Evolutionary conservation across 2,329 filamentous ascomycete species (phyloP), one percentile per base, ranked within the genome.

Genomic region (Trichophyton verrucosum): DNA sequence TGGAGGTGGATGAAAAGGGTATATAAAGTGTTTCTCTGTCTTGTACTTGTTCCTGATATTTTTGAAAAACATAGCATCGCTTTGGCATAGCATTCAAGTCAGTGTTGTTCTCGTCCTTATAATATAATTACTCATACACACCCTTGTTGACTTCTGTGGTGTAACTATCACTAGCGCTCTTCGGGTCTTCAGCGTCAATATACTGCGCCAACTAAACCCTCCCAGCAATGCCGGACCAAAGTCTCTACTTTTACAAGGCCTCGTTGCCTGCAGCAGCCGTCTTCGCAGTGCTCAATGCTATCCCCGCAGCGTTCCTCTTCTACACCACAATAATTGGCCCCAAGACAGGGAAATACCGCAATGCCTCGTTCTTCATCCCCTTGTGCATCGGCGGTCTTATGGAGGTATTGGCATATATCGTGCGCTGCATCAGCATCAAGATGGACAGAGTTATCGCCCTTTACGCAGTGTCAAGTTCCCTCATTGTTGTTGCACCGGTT

Each of bases 401-500:
- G 42, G 76, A 79, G 64, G 74, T 79, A 1, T 72, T 65, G 2
- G 77, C 73, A 2, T 80, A 80, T 64, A 68, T 67, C 20, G 63
- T 73, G 20, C 72, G 76, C 15, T 68, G 70, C 13, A 72, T 73
- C 49, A 77, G 73, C 15, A 67, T 72, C 42, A 70, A 73, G 60
- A 64, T 73, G 38, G 69, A 70, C 22, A 65, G 67, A 5, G 65
- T 72, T 3, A 68, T 79, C 42, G 65, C 68, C 1, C 67, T 75
- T 0, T 79, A 77, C 59, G 72, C 77, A 3, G 64, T 71, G 44
- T 75, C 72, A 0, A 64, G 72, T 3, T 74, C 73, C 0, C 69
- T 78, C 22, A 76, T 79, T n/a, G 75, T 80, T 11, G 70, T 81
- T 46, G 77, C 78, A 0, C 79, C 79, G 0, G 71, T 80, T 47